Base-by-base conservation (phyloP, 805 yeast genomes). In the Barnettozyma pratensis region DNA sequence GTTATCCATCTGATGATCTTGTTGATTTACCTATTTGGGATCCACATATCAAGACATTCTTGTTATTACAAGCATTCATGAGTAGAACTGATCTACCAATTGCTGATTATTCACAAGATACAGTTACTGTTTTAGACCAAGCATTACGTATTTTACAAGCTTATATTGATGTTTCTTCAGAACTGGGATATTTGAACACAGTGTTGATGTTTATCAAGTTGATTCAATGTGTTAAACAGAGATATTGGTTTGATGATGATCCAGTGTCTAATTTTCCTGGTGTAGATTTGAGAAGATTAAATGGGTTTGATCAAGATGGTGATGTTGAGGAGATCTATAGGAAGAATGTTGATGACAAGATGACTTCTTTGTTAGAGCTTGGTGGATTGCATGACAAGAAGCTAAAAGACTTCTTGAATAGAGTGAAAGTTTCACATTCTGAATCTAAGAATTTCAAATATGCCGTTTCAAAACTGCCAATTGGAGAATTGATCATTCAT, bases 81-180 rank as follows among this genome's bases (percentile, higher is more conserved):
- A 88, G 97, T 0, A 81, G 83, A 51, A 79, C 87, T 6, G 94
- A 87, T 50, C 71, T 94, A 42, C 99, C 98, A 2, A 87, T 94
- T 60, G 95, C 96, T 0, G 99, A 94, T 72, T 94, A 94, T 63
- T 74, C 85, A 8, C 98, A 92, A 62, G 99, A 94, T 66, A 90
- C 96, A 0, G 80, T 90, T 11, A 83, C 97, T 0, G 96, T 94
- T 8, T 70, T 94, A 49, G 99, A 95, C 61, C 99, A 94, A 69
- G 81, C 96, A 7, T 72, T 94, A 60, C 96, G 99, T 77, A 85
- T 94, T 53, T 68, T 91, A 46, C 99, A 94, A 63, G 97, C 98
- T 0, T 85, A 79, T 56, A 83, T 92, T 50, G 99, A 94, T 67
- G 88, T 87, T 25, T 82, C 94, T 1, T 80, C 96, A 2, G 97